These are phyloP conservation scores for Fulvia fulva DNA, from an alignment of 2,329 filamentous ascomycete species.

Conservation along the genomic window DNA sequence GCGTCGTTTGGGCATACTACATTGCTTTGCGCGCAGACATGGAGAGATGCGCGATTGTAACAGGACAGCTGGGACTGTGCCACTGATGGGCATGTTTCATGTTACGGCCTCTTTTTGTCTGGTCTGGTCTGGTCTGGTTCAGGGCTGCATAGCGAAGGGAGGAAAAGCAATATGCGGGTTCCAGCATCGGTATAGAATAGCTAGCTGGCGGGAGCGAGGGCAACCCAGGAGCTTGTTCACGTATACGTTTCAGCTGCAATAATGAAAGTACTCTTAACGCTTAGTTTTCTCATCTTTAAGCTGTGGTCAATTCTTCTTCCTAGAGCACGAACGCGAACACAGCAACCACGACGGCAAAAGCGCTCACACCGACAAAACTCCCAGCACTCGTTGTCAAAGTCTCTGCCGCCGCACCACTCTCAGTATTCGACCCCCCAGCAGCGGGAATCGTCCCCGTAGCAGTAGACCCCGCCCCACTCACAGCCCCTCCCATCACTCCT, in stretches of 20 bases:
- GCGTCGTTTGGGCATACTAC: slow-evolving; percentile 2
- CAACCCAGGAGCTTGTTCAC: neutral
- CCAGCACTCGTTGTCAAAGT: neutral
- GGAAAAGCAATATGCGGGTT: neutral
- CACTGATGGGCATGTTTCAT: neutral
- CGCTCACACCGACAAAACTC: neutral
- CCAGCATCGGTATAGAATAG: slow-evolving; percentile 11
- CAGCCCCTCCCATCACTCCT: slow-evolving; percentile 16
- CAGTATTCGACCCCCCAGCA: neutral
- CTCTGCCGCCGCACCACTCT: neutral
- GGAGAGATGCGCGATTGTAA: slow-evolving; percentile 1
- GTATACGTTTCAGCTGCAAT: neutral
- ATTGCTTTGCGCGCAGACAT: slow-evolving; percentile 2
- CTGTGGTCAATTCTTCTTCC: too few relatives aligned
- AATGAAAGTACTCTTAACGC: neutral
- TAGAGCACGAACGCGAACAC: slow-evolving; percentile 3
- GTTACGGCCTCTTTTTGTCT: neutral
- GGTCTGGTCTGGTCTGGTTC: neutral
- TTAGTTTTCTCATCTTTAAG: too few relatives aligned
- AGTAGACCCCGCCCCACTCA: slow-evolving; percentile 17
- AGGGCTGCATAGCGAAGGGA: slow-evolving; percentile 12
- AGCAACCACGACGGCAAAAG: neutral
- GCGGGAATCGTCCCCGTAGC: slow-evolving; percentile 9
- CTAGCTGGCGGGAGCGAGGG: neutral
- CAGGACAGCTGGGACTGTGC: neutral